Evolutionary conservation across 768 basidiomycete genomes (phyloP).

Genomic region (Boletus coccyginus): DNA sequence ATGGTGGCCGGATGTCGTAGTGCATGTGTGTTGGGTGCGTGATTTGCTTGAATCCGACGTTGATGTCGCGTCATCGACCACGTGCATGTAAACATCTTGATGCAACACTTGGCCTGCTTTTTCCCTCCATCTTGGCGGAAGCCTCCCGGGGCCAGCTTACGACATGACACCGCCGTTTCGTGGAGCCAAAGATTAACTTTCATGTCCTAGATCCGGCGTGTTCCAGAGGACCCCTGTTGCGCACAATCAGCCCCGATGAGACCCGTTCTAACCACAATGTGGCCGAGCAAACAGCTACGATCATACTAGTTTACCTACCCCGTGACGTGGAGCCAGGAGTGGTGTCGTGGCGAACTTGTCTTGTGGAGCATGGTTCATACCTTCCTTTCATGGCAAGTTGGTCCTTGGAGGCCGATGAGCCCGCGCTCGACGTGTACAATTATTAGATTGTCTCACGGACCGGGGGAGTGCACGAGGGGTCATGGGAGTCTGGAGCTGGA

Average conservation of each 20-base stretch:
- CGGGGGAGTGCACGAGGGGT: neutral
- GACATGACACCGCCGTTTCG: neutral
- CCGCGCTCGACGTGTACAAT: neutral
- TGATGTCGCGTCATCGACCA: constrained; percentile 5
- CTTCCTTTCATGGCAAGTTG: neutral
- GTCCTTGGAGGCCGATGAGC: neutral
- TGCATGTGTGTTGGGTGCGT: constrained; percentile 4
- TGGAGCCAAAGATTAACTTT: constrained; percentile 8
- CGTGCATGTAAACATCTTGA: constrained; percentile 6
- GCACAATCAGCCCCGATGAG: constrained; percentile 1
- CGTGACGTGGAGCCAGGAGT: neutral
- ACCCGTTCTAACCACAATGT: neutral
- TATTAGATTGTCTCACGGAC: neutral
- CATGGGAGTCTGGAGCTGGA: neutral
- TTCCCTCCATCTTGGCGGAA: neutral
- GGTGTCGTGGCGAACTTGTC: constrained; percentile 1
- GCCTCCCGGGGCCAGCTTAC: neutral
- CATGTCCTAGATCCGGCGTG: constrained; percentile 10
- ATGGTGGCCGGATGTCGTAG: constrained; percentile 33
- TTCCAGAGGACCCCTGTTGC: constrained; percentile 1
- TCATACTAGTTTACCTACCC: neutral
- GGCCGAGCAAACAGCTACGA: neutral
- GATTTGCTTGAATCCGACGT: neutral
- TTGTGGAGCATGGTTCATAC: neutral
- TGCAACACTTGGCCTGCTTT: neutral